These are phyloP conservation scores for Fusarium neocosmosporiellum DNA, from an alignment of 2,329 filamentous ascomycete species.

Conservation along the genomic window DNA sequence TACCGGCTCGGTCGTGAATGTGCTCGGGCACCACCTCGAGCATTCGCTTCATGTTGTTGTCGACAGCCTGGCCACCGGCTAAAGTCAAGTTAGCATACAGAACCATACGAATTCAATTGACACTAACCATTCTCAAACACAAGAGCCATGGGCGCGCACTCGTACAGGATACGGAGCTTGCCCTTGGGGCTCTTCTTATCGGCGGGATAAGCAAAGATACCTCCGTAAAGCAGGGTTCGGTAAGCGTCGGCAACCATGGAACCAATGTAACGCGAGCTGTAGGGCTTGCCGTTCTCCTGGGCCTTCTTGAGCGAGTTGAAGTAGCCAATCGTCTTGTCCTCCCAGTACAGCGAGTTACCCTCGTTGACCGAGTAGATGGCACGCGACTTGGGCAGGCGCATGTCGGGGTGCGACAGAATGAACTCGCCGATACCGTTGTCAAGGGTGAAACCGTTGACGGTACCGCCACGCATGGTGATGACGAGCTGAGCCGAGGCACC, in stretches of 20 bases:
- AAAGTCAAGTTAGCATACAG: slow-evolving; percentile 41
- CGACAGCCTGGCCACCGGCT: slow-evolving; percentile 92
- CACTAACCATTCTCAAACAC: slow-evolving; percentile 94
- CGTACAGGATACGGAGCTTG: slow-evolving; percentile 96
- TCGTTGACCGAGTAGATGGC: slow-evolving; percentile 98
- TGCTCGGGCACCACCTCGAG: slow-evolving; percentile 87
- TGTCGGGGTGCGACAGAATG: slow-evolving; percentile 96
- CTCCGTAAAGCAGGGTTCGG: slow-evolving; percentile 92
- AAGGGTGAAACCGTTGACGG: slow-evolving; percentile 97
- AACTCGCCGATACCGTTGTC: slow-evolving; percentile 98
- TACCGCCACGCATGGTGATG: slow-evolving; percentile 93
- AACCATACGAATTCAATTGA: neutral
- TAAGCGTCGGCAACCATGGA: slow-evolving; percentile 99
- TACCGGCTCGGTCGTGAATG: slow-evolving; percentile 95
- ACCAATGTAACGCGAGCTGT: slow-evolving; percentile 94
- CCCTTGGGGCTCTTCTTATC: slow-evolving; percentile 99
- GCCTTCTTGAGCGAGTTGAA: slow-evolving; percentile 90
- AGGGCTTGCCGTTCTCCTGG: slow-evolving; percentile 81
- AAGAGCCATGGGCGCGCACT: slow-evolving; percentile 99
- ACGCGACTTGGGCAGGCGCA: slow-evolving; percentile 83
- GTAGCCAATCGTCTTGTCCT: slow-evolving; percentile 86
- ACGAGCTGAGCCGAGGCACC: slow-evolving; percentile 96
- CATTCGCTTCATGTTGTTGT: slow-evolving; percentile 93
- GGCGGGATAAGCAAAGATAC: slow-evolving; percentile 96
- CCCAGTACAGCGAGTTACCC: slow-evolving; percentile 98